A percentile compares a stretch with the other conserved stretches of the same genome.
These are phyloP conservation scores for Borovskyia barvae DNA, from an alignment of 208 protist genomes.

Conservation along the genomic window DNA sequence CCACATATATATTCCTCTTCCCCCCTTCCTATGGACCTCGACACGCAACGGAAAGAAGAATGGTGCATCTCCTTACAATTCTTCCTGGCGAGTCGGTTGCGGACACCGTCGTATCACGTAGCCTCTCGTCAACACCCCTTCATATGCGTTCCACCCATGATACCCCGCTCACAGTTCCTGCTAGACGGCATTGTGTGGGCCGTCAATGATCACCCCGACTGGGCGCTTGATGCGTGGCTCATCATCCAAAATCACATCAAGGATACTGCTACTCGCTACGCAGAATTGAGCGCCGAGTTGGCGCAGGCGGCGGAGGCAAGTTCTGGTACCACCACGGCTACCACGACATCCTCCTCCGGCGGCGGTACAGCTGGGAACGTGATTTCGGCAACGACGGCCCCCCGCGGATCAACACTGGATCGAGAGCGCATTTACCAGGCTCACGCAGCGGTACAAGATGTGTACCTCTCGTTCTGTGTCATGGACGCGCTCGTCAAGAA, in stretches of 20 bases:
- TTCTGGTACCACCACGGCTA: not conserved
- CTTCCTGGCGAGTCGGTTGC: slow-evolving; percentile 54
- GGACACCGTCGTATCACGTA: slow-evolving; percentile 42
- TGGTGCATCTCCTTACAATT: slow-evolving; percentile 59
- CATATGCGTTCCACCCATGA: slow-evolving; percentile 40
- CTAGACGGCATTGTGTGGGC: slow-evolving; percentile 78
- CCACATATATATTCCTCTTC: not conserved
- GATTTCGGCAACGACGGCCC: slow-evolving; percentile 5
- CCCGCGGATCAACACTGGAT: slow-evolving; percentile 19
- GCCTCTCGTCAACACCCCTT: slow-evolving; percentile 30
- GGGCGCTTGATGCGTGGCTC: slow-evolving; percentile 58
- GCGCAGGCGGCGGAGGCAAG: slow-evolving; percentile 10
- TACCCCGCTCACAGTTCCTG: slow-evolving; percentile 70
- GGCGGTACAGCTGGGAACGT: slow-evolving; percentile 2
- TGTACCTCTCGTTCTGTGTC: slow-evolving; percentile 71
- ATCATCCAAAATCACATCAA: slow-evolving; percentile 58
- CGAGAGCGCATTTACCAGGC: slow-evolving; percentile 50
- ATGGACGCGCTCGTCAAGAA: slow-evolving; percentile 67
- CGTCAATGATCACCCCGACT: slow-evolving; percentile 54
- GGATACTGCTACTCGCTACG: slow-evolving; percentile 40
- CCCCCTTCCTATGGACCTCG: slow-evolving; percentile 20
- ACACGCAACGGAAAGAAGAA: slow-evolving; percentile 42
- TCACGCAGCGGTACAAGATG: slow-evolving; percentile 66
- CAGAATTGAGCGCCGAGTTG: slow-evolving; percentile 34
- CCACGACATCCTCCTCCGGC: not conserved